phyloP scores from a whole-genome alignment of 495 filamentous ascomycete genomes.

The Platismatia glauca region DNA sequence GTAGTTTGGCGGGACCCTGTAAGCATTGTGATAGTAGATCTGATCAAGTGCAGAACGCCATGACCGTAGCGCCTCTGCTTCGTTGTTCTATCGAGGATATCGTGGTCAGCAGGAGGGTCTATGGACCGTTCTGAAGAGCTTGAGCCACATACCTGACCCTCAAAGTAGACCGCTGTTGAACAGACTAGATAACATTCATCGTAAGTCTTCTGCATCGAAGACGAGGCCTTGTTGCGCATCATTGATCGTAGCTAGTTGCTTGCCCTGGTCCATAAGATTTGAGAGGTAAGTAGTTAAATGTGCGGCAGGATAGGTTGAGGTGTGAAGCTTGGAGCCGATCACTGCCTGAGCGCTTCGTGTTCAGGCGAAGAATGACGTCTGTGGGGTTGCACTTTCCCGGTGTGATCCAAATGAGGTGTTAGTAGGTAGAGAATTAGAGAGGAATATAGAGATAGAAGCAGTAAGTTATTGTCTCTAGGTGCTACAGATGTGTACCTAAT shows the following conservation, averaged over 20 bases:
- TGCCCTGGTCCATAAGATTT: slow-evolving; percentile 4
- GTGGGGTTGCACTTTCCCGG: neutral
- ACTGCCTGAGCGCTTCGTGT: slow-evolving; percentile 8
- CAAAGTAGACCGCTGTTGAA: slow-evolving; percentile 92
- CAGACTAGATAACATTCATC: slow-evolving; percentile 91
- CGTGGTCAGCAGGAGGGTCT: slow-evolving; percentile 7
- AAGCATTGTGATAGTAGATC: slow-evolving; percentile 80
- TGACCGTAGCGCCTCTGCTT: slow-evolving; percentile 81
- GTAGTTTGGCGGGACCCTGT: slow-evolving; percentile 58
- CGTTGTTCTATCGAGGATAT: slow-evolving; percentile 61
- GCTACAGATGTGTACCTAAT: neutral
- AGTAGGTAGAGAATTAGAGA: neutral
- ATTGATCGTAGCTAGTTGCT: slow-evolving; percentile 31
- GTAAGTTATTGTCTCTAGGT: neutral
- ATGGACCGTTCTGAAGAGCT: slow-evolving; percentile 11
- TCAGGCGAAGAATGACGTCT: slow-evolving; percentile 11
- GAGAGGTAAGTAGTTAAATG: neutral
- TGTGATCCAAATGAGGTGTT: neutral
- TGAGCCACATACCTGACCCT: slow-evolving; percentile 59
- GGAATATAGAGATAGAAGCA: neutral
- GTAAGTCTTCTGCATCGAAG: slow-evolving; percentile 91
- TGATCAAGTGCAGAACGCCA: slow-evolving; percentile 89
- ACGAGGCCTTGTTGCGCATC: slow-evolving; percentile 72
- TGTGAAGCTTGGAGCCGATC: slow-evolving; percentile 9
- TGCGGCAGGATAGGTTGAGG: neutral